Evolutionary conservation across 108 stramenopile genomes (phyloP), one percentile per base, ranked within the genome.

Genomic region (Fistulifera solaris): DNA sequence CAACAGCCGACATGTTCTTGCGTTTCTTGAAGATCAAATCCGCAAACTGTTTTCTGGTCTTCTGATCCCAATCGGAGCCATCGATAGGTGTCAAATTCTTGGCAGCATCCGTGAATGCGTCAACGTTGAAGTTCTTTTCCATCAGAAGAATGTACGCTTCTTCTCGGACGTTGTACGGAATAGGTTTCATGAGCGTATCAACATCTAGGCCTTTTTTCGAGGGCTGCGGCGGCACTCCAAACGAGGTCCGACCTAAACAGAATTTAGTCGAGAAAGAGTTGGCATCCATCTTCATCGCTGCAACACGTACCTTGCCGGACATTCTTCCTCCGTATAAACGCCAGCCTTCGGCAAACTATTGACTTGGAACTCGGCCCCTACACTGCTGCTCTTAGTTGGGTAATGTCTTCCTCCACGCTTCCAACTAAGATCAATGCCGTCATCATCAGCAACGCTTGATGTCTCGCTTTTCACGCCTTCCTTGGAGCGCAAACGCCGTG

Each of bases 11-110:
- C 46, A 89, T 62, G 54, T 85, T 65, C 54, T 89, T 81, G 25
- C 79, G 72, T 15, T 64, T 52, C 15, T 77, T 61, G 50, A 85
- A 85, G 11, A 89, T 66, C 16, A 72, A 68, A 11, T 43, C 25
- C 5, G 56, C 61, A 61, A 83, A 89, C 13, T 55, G 56, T 40
- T 59, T 62, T 42, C 56, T 80, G n/a, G 80, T 77, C 28, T 73
- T 75, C 1, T 67, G 39, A n/a, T 78, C 73, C 87, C 87, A 89
- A 52, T 73, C 62, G 8, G 76, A 81, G 8, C 78, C 67, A 61
- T 84, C 75, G 10, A 41, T 26, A 21, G 66, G 44, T 5, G 40
- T 40, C 17, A 81, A 52, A 1, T 65, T 54, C 27, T 52, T 41
- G 17, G 80, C 53, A 3, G 69, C 56, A 4, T 76, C 56, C 35